Conservation (phyloP, 305 asterid species). For the Ajuga reptans region DNA sequence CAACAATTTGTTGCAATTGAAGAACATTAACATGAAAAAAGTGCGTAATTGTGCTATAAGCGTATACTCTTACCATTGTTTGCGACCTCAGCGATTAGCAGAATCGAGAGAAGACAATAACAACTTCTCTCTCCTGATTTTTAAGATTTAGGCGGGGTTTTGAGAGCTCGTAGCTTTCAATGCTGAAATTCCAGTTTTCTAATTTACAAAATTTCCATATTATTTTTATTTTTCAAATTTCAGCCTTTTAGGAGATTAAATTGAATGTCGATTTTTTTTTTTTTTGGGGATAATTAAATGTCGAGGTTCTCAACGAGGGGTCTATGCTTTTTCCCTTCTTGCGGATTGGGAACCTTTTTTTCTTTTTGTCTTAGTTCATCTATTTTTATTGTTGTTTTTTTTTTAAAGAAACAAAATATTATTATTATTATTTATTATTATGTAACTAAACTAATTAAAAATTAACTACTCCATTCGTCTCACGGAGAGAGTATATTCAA, state of each 20-base stretch:
- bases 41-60: neutral
- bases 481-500: too few species aligned
- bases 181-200: neutral
- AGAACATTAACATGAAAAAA: neutral
- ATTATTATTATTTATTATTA: too few species aligned
- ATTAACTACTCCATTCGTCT: too few species aligned
- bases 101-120: neutral
- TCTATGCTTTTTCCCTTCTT: neutral
- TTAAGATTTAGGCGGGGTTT: slow-evolving; percentile 35
- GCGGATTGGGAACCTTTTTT: neutral
- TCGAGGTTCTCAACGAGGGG: neutral
- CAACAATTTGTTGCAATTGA: neutral
- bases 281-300: too few species aligned
- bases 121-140: neutral
- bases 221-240: too few species aligned
- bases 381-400: neutral
- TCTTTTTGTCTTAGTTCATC: too few species aligned
- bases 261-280: too few species aligned
- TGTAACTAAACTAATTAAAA: too few species aligned
- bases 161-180: neutral
- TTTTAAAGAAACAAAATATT: neutral
- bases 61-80: slow-evolving; percentile 25
- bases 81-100: neutral
- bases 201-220: neutral
- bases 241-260: too few species aligned